Percentiles rank a stretch among this genome's conserved stretches.
These are phyloP conservation scores for Candida gigantensis DNA, from an alignment of 1,139 yeast species.

Conservation along the genomic window DNA sequence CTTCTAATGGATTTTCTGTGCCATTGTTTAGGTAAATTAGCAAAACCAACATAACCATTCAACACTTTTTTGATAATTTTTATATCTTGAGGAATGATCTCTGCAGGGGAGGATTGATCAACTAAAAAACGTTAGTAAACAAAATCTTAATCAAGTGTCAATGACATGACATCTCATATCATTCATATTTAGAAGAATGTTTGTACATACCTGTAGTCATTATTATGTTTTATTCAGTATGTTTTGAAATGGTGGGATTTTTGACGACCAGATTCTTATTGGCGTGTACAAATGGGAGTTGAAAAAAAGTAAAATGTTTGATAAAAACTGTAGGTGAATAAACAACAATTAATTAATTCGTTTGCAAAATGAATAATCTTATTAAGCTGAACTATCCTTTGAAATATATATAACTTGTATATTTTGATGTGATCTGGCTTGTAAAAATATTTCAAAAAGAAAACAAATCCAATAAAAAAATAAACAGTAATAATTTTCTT, in stretches of 20 bases:
- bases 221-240: constrained; percentile 5
- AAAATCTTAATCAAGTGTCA: constrained; percentile 11
- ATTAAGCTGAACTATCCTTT: too few species aligned
- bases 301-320: neutral
- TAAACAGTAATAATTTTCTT: neutral
- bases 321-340: neutral
- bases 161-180: too few species aligned
- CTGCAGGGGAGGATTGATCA: constrained; percentile 8
- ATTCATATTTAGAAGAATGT: too few species aligned
- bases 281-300: neutral
- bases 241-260: constrained; percentile 3
- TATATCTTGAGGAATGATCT: constrained; percentile 31
- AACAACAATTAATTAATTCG: neutral
- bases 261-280: constrained; percentile 1
- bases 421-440: too few species aligned
- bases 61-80: constrained; percentile 77
- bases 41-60: constrained; percentile 94
- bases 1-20: constrained; percentile 91
- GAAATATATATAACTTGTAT: too few species aligned
- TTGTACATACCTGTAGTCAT: constrained; percentile 14
- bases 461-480: neutral
- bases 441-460: neutral
- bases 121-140: constrained; percentile 8
- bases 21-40: constrained; percentile 98
- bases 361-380: neutral